A percentile compares a stretch with the other conserved stretches of the same genome.
Conservation (phyloP, 2,329 filamentous ascomycete genomes). For the Neopestalotiopsis sp. region DNA sequence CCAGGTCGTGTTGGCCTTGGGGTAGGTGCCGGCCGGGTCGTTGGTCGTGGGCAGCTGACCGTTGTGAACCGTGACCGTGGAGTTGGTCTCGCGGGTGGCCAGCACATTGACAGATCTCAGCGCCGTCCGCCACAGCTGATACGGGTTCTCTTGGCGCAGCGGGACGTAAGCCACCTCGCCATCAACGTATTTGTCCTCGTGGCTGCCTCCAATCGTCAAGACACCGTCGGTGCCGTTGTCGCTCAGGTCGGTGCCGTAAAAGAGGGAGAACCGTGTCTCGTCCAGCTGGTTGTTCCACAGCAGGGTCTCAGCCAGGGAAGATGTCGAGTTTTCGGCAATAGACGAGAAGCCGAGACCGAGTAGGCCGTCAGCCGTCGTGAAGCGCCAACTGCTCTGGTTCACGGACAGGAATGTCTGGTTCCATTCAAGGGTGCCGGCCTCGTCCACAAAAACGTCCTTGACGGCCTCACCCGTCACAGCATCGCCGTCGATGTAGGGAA, state of each 20-base stretch:
- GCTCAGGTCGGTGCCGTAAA: slow-evolving; percentile 29
- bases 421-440: slow-evolving; percentile 27
- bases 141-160: slow-evolving; percentile 21
- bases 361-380: slow-evolving; percentile 39
- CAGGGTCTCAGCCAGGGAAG: slow-evolving; percentile 38
- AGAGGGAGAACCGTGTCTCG: slow-evolving; percentile 37
- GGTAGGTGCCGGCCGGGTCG: slow-evolving; percentile 3
- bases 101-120: slow-evolving; percentile 23
- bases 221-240: slow-evolving; percentile 29
- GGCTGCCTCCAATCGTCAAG: slow-evolving; percentile 39
- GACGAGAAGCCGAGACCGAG: slow-evolving; percentile 39
- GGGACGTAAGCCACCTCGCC: slow-evolving; percentile 30
- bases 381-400: slow-evolving; percentile 34
- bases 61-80: slow-evolving; percentile 15
- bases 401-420: slow-evolving; percentile 35
- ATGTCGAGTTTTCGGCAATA: slow-evolving; percentile 34
- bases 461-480: slow-evolving; percentile 29
- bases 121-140: slow-evolving; percentile 38
- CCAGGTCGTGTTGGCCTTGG: slow-evolving; percentile 12
- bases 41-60: slow-evolving; percentile 14
- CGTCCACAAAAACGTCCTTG: slow-evolving; percentile 32
- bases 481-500: slow-evolving; percentile 38
- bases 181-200: slow-evolving; percentile 34
- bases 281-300: slow-evolving; percentile 35
- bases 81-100: slow-evolving; percentile 12